phyloP scores from a whole-genome alignment of 2,329 filamentous ascomycete genomes.

The Ophiostoma ips region DNA sequence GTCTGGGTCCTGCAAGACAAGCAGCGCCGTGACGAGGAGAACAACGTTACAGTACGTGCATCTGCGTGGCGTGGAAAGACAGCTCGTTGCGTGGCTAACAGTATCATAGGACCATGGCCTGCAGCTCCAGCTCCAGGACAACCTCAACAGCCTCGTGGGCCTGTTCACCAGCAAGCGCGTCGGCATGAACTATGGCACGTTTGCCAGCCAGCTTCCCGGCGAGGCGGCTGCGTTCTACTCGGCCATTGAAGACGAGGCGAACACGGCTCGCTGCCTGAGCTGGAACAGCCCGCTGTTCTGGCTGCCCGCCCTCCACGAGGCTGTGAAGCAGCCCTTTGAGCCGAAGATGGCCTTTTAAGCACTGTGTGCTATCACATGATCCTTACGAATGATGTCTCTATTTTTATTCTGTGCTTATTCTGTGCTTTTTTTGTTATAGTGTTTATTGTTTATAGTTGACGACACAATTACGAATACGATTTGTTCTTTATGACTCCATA shows the following conservation, averaged over 20 bases:
- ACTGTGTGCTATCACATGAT: too few relatives aligned
- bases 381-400: not conserved
- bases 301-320: slow-evolving; percentile 2
- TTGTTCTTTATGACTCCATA: too few relatives aligned
- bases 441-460: too few relatives aligned
- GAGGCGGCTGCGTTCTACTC: not conserved
- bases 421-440: too few relatives aligned
- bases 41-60: slow-evolving; percentile 6
- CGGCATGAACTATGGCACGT: not conserved
- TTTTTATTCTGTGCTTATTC: not conserved
- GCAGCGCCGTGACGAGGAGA: slow-evolving; percentile 12
- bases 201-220: not conserved
- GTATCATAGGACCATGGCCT: slow-evolving; percentile 5
- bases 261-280: not conserved
- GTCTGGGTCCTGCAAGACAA: slow-evolving; percentile 12
- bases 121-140: slow-evolving; percentile 7
- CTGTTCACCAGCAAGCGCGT: slow-evolving; percentile 2
- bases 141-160: slow-evolving; percentile 6
- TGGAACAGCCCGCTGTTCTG: slow-evolving; percentile 7
- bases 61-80: not conserved
- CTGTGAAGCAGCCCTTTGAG: not conserved
- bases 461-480: too few relatives aligned
- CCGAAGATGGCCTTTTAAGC: not conserved
- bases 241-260: not conserved
- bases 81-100: not conserved